Base-by-base conservation (phyloP, 257 asterid species). In the Jacaranda mimosifolia region DNA sequence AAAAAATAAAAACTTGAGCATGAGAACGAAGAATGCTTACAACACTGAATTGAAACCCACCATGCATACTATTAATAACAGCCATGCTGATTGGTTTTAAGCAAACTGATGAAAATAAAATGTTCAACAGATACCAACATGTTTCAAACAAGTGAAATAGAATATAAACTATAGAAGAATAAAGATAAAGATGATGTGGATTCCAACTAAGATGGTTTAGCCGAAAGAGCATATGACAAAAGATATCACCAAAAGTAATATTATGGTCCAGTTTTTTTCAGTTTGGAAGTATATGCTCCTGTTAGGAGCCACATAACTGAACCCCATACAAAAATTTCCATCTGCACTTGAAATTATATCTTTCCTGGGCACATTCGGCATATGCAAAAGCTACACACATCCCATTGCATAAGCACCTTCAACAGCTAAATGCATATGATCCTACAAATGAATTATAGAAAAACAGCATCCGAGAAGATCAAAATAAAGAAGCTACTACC, bases 401-500 rank as follows among this genome's bases (percentile, higher is more conserved):
- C 55, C 46, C 38, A 18, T 46, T 58, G 51, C 65, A 58, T 3
- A 12, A 81, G 51, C 56, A 49, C 73, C 51, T 19, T 38, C 32
- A 62, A 68, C 38, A 60, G 39, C 10, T 39, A 53, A 68, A 51
- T 67, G 77, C 38, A 68, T 8, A 14, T n/a, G 18, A 13, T 59
- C 70, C 55, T 46, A 63, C 9, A 66, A 6, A 53, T 18, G 55
- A 51, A n/a, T 38, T 21, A 38, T 39, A 21, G 58, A 19, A 19
- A 19, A 17, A 38, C 49, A 55, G 17, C 11, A 66, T 17, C 38
- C 15, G 11, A 35, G 19, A 76, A 66, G 48, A 59, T 7, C 48
- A 48, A 38, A 42, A 64, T 14, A 79, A 56, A 70, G 21, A 19
- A 80, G 42, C n/a, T 42, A 43, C 49, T 83, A 93, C 99, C 94